A percentile compares a stretch with the other conserved stretches of the same genome.
These are phyloP conservation scores for Boletus rubescentipes DNA, from an alignment of 768 basidiomycete species.

Conservation along the genomic window DNA sequence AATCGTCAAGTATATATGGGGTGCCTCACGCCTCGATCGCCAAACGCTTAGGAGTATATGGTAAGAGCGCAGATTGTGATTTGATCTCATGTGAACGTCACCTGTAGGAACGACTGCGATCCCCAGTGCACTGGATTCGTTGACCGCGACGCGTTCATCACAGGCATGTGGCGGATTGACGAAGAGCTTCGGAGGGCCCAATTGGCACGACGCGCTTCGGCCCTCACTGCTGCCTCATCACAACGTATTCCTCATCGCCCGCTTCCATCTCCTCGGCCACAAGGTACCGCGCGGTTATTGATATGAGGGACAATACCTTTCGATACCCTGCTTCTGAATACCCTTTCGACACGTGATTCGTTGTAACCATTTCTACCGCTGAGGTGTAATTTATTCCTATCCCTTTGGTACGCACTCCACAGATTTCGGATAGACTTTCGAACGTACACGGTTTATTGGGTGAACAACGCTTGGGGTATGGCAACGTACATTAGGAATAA, in stretches of 20 bases:
- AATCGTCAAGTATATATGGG: conserved; percentile 64
- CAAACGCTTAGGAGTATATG: conserved; percentile 62
- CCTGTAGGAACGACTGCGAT: conserved; percentile 69
- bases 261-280: conserved; percentile 20
- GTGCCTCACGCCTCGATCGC: conserved; percentile 53
- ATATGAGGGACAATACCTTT: background rate
- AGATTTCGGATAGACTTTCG: background rate
- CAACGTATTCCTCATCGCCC: conserved; percentile 36
- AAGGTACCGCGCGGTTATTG: conserved; percentile 10
- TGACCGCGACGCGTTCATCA: conserved; percentile 63
- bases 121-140: conserved; percentile 52
- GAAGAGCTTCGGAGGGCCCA: conserved; percentile 73
- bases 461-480: background rate
- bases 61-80: conserved; percentile 38
- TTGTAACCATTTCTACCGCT: background rate
- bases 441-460: conserved; percentile 1
- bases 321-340: conserved; percentile 22
- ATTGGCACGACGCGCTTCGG: conserved; percentile 31
- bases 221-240: conserved; percentile 33
- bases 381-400: conserved; percentile 16
- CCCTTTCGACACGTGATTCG: conserved; percentile 3
- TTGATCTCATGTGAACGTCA: background rate
- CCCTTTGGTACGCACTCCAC: background rate
- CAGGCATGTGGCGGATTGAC: conserved; percentile 86
- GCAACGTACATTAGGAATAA: conserved; percentile 3